These are phyloP conservation scores for Phytopythium chamaehyphon DNA, from an alignment of 352 stramenopile genomes.

Conservation along the genomic window DNA sequence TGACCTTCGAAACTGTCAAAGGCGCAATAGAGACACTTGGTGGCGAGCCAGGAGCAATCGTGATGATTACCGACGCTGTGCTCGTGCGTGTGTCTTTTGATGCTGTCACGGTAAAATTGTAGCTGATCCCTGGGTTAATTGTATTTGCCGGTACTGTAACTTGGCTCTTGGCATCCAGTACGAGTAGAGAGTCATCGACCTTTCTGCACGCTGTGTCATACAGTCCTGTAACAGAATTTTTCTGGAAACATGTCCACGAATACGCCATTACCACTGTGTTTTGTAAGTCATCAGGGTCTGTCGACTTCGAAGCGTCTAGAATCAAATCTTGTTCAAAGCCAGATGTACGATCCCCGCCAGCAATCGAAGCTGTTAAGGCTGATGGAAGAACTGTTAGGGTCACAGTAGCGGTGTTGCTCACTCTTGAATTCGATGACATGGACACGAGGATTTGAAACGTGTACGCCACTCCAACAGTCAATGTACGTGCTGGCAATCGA, in stretches of 20 bases:
- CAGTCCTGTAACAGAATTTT: slow-evolving; percentile 14
- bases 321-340: slow-evolving; percentile 47
- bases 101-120: slow-evolving; percentile 43
- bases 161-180: slow-evolving; percentile 21
- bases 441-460: slow-evolving; percentile 51
- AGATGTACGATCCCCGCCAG: slow-evolving; percentile 41
- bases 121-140: slow-evolving; percentile 42
- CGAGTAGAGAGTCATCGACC: slow-evolving; percentile 7
- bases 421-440: slow-evolving; percentile 34
- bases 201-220: slow-evolving; percentile 34
- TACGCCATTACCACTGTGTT: slow-evolving; percentile 37
- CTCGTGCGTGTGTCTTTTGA: slow-evolving; percentile 38
- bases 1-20: slow-evolving; percentile 39
- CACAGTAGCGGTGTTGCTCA: slow-evolving; percentile 52
- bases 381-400: slow-evolving; percentile 38
- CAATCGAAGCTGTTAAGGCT: slow-evolving; percentile 30
- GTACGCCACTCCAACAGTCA: slow-evolving; percentile 53
- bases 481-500: slow-evolving; percentile 37
- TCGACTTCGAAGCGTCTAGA: slow-evolving; percentile 44
- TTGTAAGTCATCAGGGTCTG: slow-evolving; percentile 38
- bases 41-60: slow-evolving; percentile 40
- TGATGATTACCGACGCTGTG: slow-evolving; percentile 32
- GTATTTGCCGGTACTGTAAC: slow-evolving; percentile 33
- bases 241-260: slow-evolving; percentile 34
- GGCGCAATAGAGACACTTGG: slow-evolving; percentile 52